These are phyloP conservation scores for Backusella sp. DNA, from an alignment of 192 early-diverging fungal genomes.

Conservation along the genomic window DNA sequence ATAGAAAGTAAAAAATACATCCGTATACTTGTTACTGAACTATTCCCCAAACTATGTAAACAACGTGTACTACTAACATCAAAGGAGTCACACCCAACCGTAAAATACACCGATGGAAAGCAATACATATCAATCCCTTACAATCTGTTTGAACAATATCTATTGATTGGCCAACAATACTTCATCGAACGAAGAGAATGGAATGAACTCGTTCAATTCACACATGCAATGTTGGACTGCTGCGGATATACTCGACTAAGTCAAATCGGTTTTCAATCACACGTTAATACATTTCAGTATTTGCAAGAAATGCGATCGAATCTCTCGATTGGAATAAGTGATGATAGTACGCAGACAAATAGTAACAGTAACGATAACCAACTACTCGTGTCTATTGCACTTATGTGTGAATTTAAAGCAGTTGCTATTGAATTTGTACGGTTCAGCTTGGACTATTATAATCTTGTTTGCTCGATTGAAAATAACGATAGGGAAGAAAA, in stretches of 20 bases:
- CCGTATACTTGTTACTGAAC: conserved; percentile 23
- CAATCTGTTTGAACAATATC: conserved; percentile 21
- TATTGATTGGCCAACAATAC: conserved; percentile 30
- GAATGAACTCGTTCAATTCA: conserved; percentile 19
- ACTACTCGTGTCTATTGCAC: not conserved
- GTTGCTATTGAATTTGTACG: conserved; percentile 20
- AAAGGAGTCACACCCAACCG: conserved; percentile 10
- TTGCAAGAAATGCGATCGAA: conserved; percentile 18
- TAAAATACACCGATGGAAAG: conserved; percentile 31
- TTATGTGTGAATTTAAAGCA: conserved; percentile 29
- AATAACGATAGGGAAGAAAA: conserved; percentile 17
- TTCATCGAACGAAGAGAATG: conserved; percentile 24
- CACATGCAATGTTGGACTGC: conserved; percentile 22
- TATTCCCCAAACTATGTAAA: conserved; percentile 33
- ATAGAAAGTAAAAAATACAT: conserved; percentile 12
- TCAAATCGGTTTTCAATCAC: conserved; percentile 5
- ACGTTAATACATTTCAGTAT: conserved; percentile 20
- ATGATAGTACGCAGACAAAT: not conserved
- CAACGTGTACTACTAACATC: conserved; percentile 13
- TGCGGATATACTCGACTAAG: conserved; percentile 23
- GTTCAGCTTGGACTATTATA: conserved; percentile 26
- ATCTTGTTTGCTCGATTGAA: conserved; percentile 19
- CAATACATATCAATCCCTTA: conserved; percentile 28
- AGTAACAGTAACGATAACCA: not conserved
- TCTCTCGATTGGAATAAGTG: not conserved